A percentile compares a stretch with the other conserved stretches of the same genome.
Evolutionary conservation across 345 rosid species (phyloP).

Genomic region (Anacardium occidentale): DNA sequence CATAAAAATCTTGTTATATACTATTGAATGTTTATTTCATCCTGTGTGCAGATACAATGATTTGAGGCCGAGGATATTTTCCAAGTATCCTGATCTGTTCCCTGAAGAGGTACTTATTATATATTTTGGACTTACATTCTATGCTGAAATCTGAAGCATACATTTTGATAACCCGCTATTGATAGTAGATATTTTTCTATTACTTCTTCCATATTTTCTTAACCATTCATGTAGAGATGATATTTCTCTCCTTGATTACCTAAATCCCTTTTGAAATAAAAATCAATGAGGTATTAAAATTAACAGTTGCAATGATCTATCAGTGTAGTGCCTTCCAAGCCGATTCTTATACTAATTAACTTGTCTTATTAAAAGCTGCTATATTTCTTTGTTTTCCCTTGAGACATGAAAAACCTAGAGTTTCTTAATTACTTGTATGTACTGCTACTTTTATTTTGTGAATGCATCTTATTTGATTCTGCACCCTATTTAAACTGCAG

Average conservation of each 20-base stretch:
- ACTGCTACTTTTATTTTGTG: neutral
- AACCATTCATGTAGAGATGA: neutral
- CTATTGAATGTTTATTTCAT: slow-evolving; percentile 8
- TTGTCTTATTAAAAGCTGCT: neutral
- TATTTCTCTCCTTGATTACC: neutral
- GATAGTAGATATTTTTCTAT: neutral
- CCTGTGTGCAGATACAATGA: slow-evolving; percentile 64
- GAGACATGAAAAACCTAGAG: neutral
- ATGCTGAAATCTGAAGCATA: slow-evolving; percentile 11
- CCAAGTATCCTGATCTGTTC: slow-evolving; percentile 80
- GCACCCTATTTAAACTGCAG: slow-evolving; percentile 36
- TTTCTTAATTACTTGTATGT: slow-evolving; percentile 1
- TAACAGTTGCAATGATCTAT: neutral
- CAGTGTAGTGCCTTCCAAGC: neutral
- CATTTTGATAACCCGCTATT: neutral
- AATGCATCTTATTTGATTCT: slow-evolving; percentile 19
- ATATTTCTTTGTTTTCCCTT: neutral
- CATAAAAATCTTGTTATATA: neutral
- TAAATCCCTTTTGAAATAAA: neutral
- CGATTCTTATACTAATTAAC: neutral
- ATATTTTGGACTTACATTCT: neutral
- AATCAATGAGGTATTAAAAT: neutral
- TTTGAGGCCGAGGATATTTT: slow-evolving; percentile 74
- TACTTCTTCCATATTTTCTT: neutral
- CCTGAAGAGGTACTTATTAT: slow-evolving; percentile 71